Evolutionary conservation across 441 rosid species (phyloP).

Genomic region (Mallotus repandus): DNA sequence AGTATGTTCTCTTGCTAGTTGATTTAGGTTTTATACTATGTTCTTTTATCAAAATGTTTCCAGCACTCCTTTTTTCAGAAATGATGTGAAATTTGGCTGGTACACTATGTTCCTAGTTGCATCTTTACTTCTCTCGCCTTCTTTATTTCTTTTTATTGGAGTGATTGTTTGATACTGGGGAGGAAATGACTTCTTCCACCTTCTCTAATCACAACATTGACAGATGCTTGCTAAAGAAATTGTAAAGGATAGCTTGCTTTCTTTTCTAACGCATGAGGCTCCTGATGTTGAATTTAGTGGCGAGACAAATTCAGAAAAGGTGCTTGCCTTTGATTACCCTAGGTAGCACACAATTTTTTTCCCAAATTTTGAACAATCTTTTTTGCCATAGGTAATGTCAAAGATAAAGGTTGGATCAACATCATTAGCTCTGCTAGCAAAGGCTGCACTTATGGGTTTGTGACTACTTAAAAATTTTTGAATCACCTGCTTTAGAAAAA

Average conservation of each 20-base stretch:
- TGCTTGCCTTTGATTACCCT: slow-evolving; percentile 25
- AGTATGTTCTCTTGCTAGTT: slow-evolving; percentile 39
- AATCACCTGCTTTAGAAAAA: slow-evolving; percentile 11
- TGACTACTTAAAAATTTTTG: slow-evolving; percentile 24
- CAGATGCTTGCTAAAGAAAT: slow-evolving; percentile 96
- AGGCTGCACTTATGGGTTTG: slow-evolving; percentile 83
- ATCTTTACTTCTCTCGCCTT: slow-evolving; percentile 9
- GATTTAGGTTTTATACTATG: slow-evolving; percentile 9
- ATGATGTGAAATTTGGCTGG: slow-evolving; percentile 18
- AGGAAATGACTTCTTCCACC: slow-evolving; percentile 13
- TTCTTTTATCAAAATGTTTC: neutral
- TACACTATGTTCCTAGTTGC: slow-evolving; percentile 1
- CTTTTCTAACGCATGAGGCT: slow-evolving; percentile 67
- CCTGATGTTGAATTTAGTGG: slow-evolving; percentile 50
- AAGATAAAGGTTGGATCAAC: slow-evolving; percentile 81
- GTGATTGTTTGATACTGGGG: neutral
- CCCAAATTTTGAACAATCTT: slow-evolving; percentile 23
- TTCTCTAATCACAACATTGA: slow-evolving; percentile 26
- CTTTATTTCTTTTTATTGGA: slow-evolving; percentile 9
- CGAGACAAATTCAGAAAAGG: slow-evolving; percentile 56
- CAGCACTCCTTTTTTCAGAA: neutral
- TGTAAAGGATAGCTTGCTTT: slow-evolving; percentile 75
- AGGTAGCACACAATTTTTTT: slow-evolving; percentile 18
- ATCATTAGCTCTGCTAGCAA: slow-evolving; percentile 82
- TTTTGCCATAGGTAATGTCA: slow-evolving; percentile 56